Conservation (phyloP, 306 rosid species). For the Trifolium fragiferum region DNA sequence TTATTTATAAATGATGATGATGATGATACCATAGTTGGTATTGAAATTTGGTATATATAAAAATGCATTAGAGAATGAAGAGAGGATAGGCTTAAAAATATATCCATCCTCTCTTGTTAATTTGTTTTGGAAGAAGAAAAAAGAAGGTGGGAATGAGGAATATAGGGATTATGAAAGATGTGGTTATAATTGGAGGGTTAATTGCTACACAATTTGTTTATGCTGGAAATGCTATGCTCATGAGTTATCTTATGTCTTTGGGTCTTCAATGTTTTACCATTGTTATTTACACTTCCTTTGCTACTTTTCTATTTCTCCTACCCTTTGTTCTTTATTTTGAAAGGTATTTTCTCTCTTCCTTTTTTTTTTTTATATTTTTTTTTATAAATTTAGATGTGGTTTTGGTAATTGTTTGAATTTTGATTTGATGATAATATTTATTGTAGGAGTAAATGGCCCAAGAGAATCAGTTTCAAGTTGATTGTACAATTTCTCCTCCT, state of each 20-base stretch:
- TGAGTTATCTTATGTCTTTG: slow-evolving; percentile 72
- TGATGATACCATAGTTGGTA: not conserved
- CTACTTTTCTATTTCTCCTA: slow-evolving; percentile 63
- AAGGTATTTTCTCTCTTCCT: slow-evolving; percentile 49
- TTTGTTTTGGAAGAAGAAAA: not conserved
- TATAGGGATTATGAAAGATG: slow-evolving; percentile 54
- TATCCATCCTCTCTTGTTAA: slow-evolving; percentile 29
- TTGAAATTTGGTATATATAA: not conserved
- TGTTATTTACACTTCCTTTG: slow-evolving; percentile 58
- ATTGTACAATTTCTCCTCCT: slow-evolving; percentile 56
- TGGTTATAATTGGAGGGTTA: slow-evolving; percentile 62
- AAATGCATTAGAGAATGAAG: slow-evolving; percentile 39
- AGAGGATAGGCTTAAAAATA: slow-evolving; percentile 36
- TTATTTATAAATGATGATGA: not conserved
- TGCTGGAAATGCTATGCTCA: slow-evolving; percentile 69
- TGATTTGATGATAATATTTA: slow-evolving; percentile 28
- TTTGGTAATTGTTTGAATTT: not conserved
- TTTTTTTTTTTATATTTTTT: not conserved
- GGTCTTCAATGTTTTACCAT: slow-evolving; percentile 68
- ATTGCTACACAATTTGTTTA: slow-evolving; percentile 64
- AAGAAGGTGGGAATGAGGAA: slow-evolving; percentile 27
- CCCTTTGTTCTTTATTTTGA: slow-evolving; percentile 75
- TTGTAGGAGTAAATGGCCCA: slow-evolving; percentile 79
- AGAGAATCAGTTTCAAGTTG: slow-evolving; percentile 57
- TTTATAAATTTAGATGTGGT: not conserved